Percentiles rank a stretch among this genome's conserved stretches.
Conservation (phyloP, 306 rosid species). For the Sesbania bispinosa region DNA sequence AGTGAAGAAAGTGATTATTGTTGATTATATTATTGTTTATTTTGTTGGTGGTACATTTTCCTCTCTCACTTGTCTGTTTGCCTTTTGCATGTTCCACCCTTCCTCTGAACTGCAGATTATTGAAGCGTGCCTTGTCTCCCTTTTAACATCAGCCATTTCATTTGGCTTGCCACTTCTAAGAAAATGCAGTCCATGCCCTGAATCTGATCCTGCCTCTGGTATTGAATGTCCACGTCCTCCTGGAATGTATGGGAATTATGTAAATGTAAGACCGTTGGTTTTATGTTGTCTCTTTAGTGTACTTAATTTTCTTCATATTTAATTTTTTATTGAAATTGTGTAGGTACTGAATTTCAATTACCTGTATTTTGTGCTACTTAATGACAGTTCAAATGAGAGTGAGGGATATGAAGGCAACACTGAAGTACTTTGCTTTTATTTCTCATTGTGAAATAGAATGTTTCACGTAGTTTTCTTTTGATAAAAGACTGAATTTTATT, state of each 20-base stretch:
- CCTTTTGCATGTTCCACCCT: not conserved
- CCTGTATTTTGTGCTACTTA: conserved; percentile 10
- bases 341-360: not conserved
- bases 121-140: conserved; percentile 87
- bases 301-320: conserved; percentile 3
- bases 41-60: conserved; percentile 13
- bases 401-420: not conserved
- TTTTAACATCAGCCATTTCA: conserved; percentile 78
- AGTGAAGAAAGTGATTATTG: not conserved
- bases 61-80: conserved; percentile 9
- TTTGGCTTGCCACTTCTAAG: conserved; percentile 92
- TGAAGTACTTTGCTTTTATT: not conserved
- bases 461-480: not conserved
- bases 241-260: conserved; percentile 95
- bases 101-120: conserved; percentile 56
- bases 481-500: not conserved
- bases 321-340: not conserved
- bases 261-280: conserved; percentile 66
- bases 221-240: conserved; percentile 93
- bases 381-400: not conserved
- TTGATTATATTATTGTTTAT: conserved; percentile 2
- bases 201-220: conserved; percentile 58
- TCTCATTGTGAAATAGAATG: conserved; percentile 16
- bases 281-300: conserved; percentile 19
- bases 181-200: conserved; percentile 90